Base-by-base conservation (phyloP, 2,329 filamentous ascomycete species). In the Cercospora janseana region DNA sequence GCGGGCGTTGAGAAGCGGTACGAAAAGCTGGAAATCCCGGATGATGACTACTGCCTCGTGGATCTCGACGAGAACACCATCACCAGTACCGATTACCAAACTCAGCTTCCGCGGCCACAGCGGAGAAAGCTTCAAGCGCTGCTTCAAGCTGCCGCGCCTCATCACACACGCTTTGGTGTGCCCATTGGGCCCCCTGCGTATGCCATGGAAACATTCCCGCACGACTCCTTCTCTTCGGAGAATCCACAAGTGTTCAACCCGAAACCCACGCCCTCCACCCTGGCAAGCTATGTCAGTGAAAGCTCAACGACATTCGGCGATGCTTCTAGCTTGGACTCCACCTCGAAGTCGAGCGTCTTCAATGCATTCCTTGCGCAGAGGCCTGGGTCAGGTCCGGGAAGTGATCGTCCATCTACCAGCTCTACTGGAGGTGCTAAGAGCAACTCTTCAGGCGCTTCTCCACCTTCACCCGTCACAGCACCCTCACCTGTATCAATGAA, bases 1-100 rank as follows among this genome's bases (percentile, higher is more conserved):
- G 89, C 97, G 34, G 93, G 93, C 41, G 88, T 98, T 51, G 93
- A 98, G 72, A 82, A 91, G 59, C 83, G 91, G 50, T 97, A 97
- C 66, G 88, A 94, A 61, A 82, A 82, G 50, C 81, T 90, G 38
- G 85, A 90, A 60, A 79, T 97, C 32, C 93, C 93, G 0, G 89
- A 95, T 5, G 93, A 97, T 62, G 93, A 97, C 65, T 97, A 92
- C 67, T 91, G 97, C 13, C 76, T 97, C 12, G 90, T 97, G 27
- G 93, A 98, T 69, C 76, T 98, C 44, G 93, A 98, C 69, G 83
- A 87, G 67, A 88, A 98, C 69, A 84, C 84, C 12, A 91, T 98
- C 54, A 88, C 95, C 65, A 87, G 89, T 41, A 93, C 89, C 1
- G 77, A 82, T 4, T 80, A 84, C 51, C 89, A 91, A n/a, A 79